Conservation (phyloP, 108 stramenopile species). For the Cyclotella atomus region DNA sequence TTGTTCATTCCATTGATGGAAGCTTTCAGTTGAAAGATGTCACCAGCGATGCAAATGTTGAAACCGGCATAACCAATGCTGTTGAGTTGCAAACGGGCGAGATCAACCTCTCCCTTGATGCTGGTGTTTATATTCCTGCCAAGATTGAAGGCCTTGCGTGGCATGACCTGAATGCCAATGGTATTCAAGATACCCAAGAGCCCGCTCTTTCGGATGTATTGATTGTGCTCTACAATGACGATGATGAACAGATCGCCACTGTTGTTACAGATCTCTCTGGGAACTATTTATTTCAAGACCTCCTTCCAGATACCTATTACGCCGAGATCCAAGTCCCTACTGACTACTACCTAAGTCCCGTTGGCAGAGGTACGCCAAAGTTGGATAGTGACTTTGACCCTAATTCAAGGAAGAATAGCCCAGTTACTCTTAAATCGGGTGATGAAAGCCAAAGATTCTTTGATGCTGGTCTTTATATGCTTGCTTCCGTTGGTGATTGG, state of each 20-base stretch:
- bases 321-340: slow-evolving; percentile 19
- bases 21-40: slow-evolving; percentile 18
- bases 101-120: slow-evolving; percentile 31
- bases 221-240: slow-evolving; percentile 21
- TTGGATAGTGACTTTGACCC: slow-evolving; percentile 37
- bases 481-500: slow-evolving; percentile 23
- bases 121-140: slow-evolving; percentile 30
- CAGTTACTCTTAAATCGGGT: slow-evolving; percentile 25
- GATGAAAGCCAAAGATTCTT: slow-evolving; percentile 17
- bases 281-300: slow-evolving; percentile 9
- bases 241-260: not conserved
- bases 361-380: not conserved
- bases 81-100: slow-evolving; percentile 24
- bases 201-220: slow-evolving; percentile 17
- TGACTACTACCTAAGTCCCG: slow-evolving; percentile 36
- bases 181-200: slow-evolving; percentile 24
- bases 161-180: slow-evolving; percentile 40
- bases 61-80: slow-evolving; percentile 20
- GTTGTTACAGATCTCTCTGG: slow-evolving; percentile 16
- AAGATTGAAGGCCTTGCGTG: slow-evolving; percentile 32
- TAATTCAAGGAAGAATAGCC: not conserved
- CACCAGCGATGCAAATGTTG: slow-evolving; percentile 19
- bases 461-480: slow-evolving; percentile 32
- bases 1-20: slow-evolving; percentile 9
- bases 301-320: slow-evolving; percentile 31